Percentiles rank a stretch among this genome's conserved stretches.
Evolutionary conservation across 495 filamentous ascomycete species (phyloP).

Genomic region (Penicillium ucsense): DNA sequence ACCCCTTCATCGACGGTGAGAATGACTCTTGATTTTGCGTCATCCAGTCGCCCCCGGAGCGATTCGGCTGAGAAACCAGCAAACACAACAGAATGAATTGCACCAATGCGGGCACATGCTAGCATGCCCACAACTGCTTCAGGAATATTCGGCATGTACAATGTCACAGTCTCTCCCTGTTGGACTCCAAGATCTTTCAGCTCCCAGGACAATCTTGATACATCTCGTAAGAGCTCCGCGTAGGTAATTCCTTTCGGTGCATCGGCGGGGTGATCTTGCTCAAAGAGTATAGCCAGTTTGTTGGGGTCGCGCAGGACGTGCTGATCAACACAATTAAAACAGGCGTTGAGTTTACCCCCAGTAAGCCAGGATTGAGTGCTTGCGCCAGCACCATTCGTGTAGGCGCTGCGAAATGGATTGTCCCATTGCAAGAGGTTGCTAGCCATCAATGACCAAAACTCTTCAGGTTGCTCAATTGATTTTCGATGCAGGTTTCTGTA

Average conservation of each 20-base stretch:
- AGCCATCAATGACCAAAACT: too few relatives aligned
- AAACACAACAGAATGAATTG: constrained; percentile 75
- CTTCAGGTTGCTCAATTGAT: too few relatives aligned
- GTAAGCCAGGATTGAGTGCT: constrained; percentile 81
- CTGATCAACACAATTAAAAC: constrained; percentile 71
- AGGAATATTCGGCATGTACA: constrained; percentile 90
- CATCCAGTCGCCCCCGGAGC: constrained; percentile 52
- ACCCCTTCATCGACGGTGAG: constrained; percentile 51
- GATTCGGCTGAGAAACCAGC: constrained; percentile 73
- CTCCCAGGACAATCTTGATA: constrained; percentile 60
- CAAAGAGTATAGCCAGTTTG: constrained; percentile 59
- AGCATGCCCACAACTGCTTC: constrained; percentile 65
- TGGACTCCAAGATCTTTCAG: constrained; percentile 63
- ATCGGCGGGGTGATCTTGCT: constrained; percentile 55
- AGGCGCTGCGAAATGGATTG: too few relatives aligned
- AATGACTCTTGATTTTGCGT: constrained; percentile 54
- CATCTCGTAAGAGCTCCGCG: constrained; percentile 54
- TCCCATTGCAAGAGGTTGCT: too few relatives aligned
- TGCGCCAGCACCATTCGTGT: too few relatives aligned
- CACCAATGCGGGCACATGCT: constrained; percentile 62
- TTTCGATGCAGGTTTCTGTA: too few relatives aligned
- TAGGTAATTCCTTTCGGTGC: constrained; percentile 57
- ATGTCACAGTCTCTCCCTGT: constrained; percentile 67
- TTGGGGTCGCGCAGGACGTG: constrained; percentile 61
- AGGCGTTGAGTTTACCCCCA: constrained; percentile 66